A percentile compares a stretch with the other conserved stretches of the same genome.
Evolutionary conservation across 768 basidiomycete genomes (phyloP).

Genomic region (Russula emetica): DNA sequence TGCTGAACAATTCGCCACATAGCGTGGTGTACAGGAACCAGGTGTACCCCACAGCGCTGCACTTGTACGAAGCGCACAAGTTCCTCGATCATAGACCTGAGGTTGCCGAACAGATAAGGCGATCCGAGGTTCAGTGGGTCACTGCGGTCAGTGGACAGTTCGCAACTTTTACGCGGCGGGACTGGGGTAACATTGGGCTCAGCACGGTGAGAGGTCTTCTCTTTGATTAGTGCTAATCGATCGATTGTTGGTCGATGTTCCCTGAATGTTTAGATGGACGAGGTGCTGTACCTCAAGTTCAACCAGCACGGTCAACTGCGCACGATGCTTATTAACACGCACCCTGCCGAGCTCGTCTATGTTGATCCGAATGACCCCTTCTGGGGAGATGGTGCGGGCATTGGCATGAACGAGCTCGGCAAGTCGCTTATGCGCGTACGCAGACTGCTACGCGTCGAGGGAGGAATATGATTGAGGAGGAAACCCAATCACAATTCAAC

Average conservation of each 20-base stretch:
- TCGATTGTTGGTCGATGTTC: background rate
- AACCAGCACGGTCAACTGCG: conserved; percentile 62
- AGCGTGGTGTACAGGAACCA: conserved; percentile 51
- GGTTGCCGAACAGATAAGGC: conserved; percentile 55
- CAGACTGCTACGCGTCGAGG: conserved; percentile 39
- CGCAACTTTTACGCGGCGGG: conserved; percentile 39
- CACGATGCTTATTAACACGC: conserved; percentile 50
- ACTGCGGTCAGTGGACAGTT: conserved; percentile 33
- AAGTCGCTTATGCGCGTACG: conserved; percentile 54
- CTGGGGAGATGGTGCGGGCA: conserved; percentile 60
- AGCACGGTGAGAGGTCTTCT: conserved; percentile 41
- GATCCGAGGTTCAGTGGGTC: conserved; percentile 29
- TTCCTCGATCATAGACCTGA: conserved; percentile 49
- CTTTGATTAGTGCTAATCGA: background rate
- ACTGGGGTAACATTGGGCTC: conserved; percentile 55
- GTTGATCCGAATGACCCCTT: conserved; percentile 50
- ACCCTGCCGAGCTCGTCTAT: conserved; percentile 43
- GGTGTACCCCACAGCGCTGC: conserved; percentile 63
- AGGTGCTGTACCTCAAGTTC: conserved; percentile 64
- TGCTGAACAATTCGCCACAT: conserved; percentile 68
- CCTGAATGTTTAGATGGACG: conserved; percentile 50
- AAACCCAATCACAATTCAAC: too few relatives aligned
- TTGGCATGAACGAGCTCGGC: conserved; percentile 62
- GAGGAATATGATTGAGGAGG: background rate
- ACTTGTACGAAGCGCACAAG: conserved; percentile 71